Evolutionary conservation across 345 rosid genomes (phyloP), one percentile per base, ranked within the genome.

Genomic region (Boechera stricta): DNA sequence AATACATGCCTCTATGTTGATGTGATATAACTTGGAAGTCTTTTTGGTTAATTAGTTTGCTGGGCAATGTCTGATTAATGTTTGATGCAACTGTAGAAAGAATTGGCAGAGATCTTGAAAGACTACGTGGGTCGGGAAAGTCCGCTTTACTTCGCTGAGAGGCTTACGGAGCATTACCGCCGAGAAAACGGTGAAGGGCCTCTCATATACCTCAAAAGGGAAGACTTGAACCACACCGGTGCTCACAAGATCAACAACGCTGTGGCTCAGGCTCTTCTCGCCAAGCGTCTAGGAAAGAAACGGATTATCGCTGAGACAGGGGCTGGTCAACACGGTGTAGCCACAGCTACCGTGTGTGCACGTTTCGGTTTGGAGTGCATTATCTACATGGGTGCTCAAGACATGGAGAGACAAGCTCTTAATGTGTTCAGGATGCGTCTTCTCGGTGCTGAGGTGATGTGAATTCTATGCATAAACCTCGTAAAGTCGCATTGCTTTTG

Each of bases 241-340:
- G 89, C 99, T 75, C 98, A 94, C 82, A 94, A 92, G 82, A 90
- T 94, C 75, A 92, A 94, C 79, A 94, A 94, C 69, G 97, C 97
- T 1, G 80, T 92, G 69, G 99, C 90, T 16, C 98, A 94, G 80
- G 98, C 89, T 33, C 80, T 92, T 84, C 93, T 94, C 0, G 98
- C 98, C 24, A 89, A 90, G 82, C 92, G 81, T 6, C 67, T 94
- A 82, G 99, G 99, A 0, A 92, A 90, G 67, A 74, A 76, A 61
- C 85, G 97, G 18, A 92, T 94, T 54, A 92, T 94, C 47, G 99
- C 98, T 31, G 99, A 92, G 73, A 92, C 96, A 36, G 99, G 99
- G 7, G 98, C 99, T 74, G 99, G 98, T 59, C 99, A 94, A 80
- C 98, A 94, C 48, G 99, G 99, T 49, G 98, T 94, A 55, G 99